Percentiles rank a stretch among this genome's conserved stretches.
Evolutionary conservation across 257 asterid species (phyloP).

Genomic region (Rehmannia glutinosa): DNA sequence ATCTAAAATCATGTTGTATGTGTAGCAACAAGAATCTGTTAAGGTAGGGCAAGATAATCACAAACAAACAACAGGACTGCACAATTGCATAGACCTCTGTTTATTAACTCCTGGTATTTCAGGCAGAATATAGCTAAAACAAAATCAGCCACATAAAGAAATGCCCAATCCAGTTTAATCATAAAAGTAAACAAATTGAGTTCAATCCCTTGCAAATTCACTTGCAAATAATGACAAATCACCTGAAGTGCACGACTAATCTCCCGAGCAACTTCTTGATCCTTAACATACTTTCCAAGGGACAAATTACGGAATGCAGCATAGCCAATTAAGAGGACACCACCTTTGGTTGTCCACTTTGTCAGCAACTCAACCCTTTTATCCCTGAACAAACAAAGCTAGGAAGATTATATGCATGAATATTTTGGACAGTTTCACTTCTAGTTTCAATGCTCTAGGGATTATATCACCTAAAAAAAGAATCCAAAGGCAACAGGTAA

Average conservation of each 20-base stretch:
- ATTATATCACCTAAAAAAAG: no score
- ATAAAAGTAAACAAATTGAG: not conserved
- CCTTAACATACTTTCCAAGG: constrained; percentile 85
- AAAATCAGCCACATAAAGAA: no score
- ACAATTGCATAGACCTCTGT: not conserved
- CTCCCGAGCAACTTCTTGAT: constrained; percentile 75
- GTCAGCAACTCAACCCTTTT: constrained; percentile 62
- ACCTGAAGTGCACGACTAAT: constrained; percentile 85
- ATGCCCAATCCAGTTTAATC: constrained; percentile 9
- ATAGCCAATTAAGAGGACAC: constrained; percentile 85
- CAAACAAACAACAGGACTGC: not conserved
- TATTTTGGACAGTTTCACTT: not conserved
- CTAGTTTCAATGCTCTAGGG: not conserved
- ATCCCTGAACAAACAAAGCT: constrained; percentile 55
- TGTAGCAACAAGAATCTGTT: not conserved
- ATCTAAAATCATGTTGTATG: not conserved
- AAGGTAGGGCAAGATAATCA: not conserved
- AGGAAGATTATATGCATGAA: constrained; percentile 7
- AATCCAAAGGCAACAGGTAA: no score
- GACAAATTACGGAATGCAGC: constrained; percentile 84
- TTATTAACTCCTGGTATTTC: not conserved
- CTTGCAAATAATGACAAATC: constrained; percentile 15
- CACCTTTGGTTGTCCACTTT: constrained; percentile 92
- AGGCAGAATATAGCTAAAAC: not conserved
- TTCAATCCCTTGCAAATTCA: constrained; percentile 9